These are phyloP conservation scores for Cylindrotheca fusiformis DNA, from an alignment of 108 stramenopile species.

Conservation along the genomic window DNA sequence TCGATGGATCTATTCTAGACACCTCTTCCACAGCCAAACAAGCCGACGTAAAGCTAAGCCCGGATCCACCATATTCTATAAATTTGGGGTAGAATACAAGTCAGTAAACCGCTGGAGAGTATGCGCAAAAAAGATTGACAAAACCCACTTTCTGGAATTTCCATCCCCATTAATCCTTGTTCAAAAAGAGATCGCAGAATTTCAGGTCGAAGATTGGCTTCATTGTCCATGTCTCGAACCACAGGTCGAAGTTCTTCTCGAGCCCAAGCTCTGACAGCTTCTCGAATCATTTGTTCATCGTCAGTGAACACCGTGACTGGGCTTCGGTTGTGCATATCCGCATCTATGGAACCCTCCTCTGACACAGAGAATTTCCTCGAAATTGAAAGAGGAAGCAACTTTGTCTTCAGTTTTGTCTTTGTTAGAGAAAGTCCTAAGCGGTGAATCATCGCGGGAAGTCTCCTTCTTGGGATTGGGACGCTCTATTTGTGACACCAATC, in stretches of 20 bases:
- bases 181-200: slow-evolving; percentile 79
- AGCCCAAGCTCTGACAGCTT: slow-evolving; percentile 68
- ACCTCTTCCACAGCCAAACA: slow-evolving; percentile 94
- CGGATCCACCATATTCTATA: slow-evolving; percentile 80
- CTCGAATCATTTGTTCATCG: slow-evolving; percentile 72
- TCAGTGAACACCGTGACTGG: slow-evolving; percentile 77
- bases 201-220: slow-evolving; percentile 56
- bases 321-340: no score
- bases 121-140: no score
- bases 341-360: no score
- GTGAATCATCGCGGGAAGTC: no score
- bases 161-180: slow-evolving; percentile 91
- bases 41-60: slow-evolving; percentile 84
- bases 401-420: slow-evolving; percentile 1
- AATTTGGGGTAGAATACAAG: no score
- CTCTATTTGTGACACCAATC: no score
- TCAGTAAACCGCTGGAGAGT: no score
- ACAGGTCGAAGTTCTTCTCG: slow-evolving; percentile 63
- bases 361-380: no score
- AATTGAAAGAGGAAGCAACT: no score
- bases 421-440: no score
- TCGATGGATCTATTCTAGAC: slow-evolving; percentile 88
- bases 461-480: no score
- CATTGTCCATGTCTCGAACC: slow-evolving; percentile 89
- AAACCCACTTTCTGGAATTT: slow-evolving; percentile 85